Evolutionary conservation across 768 basidiomycete species (phyloP), one percentile per base, ranked within the genome.

Genomic region (Amanita brunnescens): DNA sequence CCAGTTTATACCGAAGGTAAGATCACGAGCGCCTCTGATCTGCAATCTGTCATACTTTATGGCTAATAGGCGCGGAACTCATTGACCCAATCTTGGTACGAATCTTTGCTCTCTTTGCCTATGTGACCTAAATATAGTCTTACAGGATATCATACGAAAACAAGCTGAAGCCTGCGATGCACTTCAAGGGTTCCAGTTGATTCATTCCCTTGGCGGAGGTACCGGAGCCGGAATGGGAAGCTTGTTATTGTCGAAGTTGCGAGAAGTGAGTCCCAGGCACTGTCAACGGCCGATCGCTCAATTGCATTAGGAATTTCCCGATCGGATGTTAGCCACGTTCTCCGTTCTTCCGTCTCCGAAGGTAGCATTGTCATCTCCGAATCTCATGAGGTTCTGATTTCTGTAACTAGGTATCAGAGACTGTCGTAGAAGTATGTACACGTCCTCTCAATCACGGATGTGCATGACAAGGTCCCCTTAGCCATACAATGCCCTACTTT

Each of bases 171-270:
- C 70, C 1, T 88, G 87, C 58, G 91, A 98, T 35, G 78, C 83
- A 7, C 72, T 97, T 16, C 94, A 98, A 70, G 94, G 94, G 0
- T 91, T 94, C 62, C 91, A 94, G 59, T 65, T 93, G 42, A 66
- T 92, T 8, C 91, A 95, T 57, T 91, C 92, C 14, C 79, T 98
- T 14, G 92, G 92, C 32, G 92, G 92, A 54, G 92, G 92, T 33
- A 94, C 89, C 2, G 92, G 91, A 33, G 81, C 91, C 20, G 92
- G 92, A 14, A 66, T 94, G 37, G 91, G 91, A 34, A 84, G 83
- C 51, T 70, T 94, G 38, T 69, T 94, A 49, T 67, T 95, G 32
- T 81, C 83, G 33, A 93, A 93, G 62, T 68, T 93, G 53, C 79
- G 88, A 47, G 91, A 93, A 70, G 88, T 77, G 54, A 57, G 74